Evolutionary conservation across 1,284 basidiomycete genomes (phyloP).

Genomic region (Ustilago tritici): DNA sequence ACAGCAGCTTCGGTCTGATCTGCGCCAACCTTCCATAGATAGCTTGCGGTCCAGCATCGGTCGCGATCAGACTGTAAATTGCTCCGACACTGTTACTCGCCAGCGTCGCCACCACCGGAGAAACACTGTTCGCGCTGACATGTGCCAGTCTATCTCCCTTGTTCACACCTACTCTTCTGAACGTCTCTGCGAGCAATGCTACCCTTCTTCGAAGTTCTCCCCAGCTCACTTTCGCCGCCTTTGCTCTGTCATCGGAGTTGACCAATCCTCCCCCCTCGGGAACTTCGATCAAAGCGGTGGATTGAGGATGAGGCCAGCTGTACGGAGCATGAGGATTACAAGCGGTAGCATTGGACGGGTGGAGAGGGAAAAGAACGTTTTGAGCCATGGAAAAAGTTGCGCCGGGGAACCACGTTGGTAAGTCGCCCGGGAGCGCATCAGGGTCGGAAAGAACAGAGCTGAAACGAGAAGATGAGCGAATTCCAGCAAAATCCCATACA

Average conservation of each 20-base stretch:
- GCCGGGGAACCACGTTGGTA: conserved; percentile 49
- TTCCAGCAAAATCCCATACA: conserved; percentile 50
- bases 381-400: conserved; percentile 47
- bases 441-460: conserved; percentile 41
- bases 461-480: conserved; percentile 41
- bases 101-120: conserved; percentile 37
- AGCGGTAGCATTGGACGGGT: conserved; percentile 43
- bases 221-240: conserved; percentile 40
- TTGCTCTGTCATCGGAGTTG: conserved; percentile 10
- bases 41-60: conserved; percentile 49
- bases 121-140: conserved; percentile 41
- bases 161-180: conserved; percentile 38
- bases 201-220: conserved; percentile 46
- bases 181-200: conserved; percentile 40
- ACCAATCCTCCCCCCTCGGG: conserved; percentile 45
- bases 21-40: conserved; percentile 57
- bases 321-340: conserved; percentile 49
- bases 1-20: conserved; percentile 69
- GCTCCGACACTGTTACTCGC: conserved; percentile 55
- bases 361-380: conserved; percentile 56
- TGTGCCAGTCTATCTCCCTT: conserved; percentile 45
- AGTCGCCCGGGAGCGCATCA: conserved; percentile 44
- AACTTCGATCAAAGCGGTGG: conserved; percentile 37
- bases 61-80: conserved; percentile 53
- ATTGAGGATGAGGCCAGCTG: conserved; percentile 36